phyloP scores from a whole-genome alignment of 2,329 filamentous ascomycete species.

The Nemania diffusa region DNA sequence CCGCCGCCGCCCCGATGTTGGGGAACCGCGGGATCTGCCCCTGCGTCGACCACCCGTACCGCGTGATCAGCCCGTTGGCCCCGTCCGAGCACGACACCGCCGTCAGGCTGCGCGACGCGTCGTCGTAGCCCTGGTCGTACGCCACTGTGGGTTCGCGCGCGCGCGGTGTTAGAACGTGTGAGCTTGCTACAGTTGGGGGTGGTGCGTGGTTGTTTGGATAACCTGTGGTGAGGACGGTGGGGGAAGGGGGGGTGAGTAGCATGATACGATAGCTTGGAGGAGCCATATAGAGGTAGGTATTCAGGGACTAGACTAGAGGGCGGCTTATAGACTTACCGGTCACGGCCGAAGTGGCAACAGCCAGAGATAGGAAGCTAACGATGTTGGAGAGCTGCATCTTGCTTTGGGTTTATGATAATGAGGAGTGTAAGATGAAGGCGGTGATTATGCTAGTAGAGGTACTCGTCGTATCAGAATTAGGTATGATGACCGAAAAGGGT shows the following conservation, averaged over 20 bases:
- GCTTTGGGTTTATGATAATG: not conserved
- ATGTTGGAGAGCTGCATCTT: constrained; percentile 49
- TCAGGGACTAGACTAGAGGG: not conserved
- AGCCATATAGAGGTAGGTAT: not conserved
- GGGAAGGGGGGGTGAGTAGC: not conserved
- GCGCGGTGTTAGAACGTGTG: too few relatives aligned
- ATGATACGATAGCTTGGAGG: not conserved
- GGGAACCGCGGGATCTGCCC: constrained; percentile 62
- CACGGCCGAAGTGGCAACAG: constrained; percentile 43
- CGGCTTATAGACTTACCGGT: constrained; percentile 36
- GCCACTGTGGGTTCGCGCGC: constrained; percentile 67
- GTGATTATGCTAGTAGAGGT: not conserved
- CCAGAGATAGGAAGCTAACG: constrained; percentile 46
- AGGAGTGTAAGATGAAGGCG: not conserved
- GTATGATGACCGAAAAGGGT: not conserved
- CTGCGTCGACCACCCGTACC: constrained; percentile 68
- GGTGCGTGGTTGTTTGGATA: not conserved
- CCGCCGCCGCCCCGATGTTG: constrained; percentile 64
- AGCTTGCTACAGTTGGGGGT: constrained; percentile 8
- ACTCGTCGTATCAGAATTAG: not conserved
- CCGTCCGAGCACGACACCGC: constrained; percentile 75
- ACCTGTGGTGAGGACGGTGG: not conserved
- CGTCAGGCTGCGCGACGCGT: constrained; percentile 63
- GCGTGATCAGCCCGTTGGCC: constrained; percentile 71
- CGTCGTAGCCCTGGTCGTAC: constrained; percentile 78